Evolutionary conservation across 2,329 filamentous ascomycete genomes (phyloP), one percentile per base, ranked within the genome.

Genomic region (Didymella lethalis): DNA sequence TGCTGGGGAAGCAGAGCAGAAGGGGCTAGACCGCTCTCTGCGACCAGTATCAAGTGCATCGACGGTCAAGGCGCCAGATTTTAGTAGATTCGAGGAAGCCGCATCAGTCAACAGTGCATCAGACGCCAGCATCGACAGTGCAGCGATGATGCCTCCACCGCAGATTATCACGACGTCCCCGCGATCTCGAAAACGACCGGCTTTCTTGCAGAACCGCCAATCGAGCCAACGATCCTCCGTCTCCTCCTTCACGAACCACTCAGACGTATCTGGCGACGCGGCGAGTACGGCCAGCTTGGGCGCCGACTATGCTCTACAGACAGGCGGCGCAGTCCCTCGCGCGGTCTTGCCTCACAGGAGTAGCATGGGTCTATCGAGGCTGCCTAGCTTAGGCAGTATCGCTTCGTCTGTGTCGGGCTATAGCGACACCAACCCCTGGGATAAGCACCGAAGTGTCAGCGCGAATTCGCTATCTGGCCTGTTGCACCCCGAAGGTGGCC

Each of bases 331-430:
- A 12, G 81, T 86, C 4, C 87, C 91, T 38, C 72, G 69, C 38
- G 73, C 72, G 8, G 72, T 62, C 54, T 65, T 64, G 44, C 71
- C 69, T 40, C 67, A 80, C 71, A 68, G 80, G 69, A 68, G 80
- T 75, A 86, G 84, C 73, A 83, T 85, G 60, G 79, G 80, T 2
- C 81, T 96, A 54, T 88, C 89, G 20, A 85, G 94, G 25, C 86
- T 93, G 11, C 89, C 93, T 61, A 97, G 93, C 78, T 84, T 97
- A 59, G 93, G 93, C 23, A 97, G 94, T 75, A 92, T 97, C 80
- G 90, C 88, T 2, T 97, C 93, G 5, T 91, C 90, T 0, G 79
- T 87, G 29, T 86, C 85, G 23, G 82, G 80, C 65, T 78, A 84
- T 66, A 81, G 84, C 68, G 81, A 81, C 41, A 68, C 77, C 47